Evolutionary conservation across 108 stramenopile species (phyloP), one percentile per base, ranked within the genome.

Genomic region (Cyclostephanos tholiformis): DNA sequence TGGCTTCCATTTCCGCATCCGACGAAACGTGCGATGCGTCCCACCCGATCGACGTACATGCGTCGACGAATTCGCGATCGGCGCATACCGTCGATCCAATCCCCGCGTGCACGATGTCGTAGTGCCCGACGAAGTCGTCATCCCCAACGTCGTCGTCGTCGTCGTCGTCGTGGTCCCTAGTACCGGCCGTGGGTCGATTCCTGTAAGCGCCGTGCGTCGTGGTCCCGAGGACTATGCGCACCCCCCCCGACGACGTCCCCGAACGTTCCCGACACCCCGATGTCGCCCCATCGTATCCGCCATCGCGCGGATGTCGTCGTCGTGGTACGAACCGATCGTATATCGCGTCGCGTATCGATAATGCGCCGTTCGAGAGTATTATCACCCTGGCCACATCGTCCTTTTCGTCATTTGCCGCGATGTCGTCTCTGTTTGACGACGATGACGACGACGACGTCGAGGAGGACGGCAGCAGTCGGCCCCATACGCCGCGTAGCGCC

Each of bases 121-220:
- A 78, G 6, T 38, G 70, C 16, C 25, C 35, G 11, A 12, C 13
- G 14, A 22, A 39, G 49, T 27, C 36, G n/a, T 36, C 53, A 2
- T 2, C 2, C 1, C 23, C 23, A 12, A 12, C 20, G 13, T 49
- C 32, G 14, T 44, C 19, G 51, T 55, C 39, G 9, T 14, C 29
- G 38, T 19, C 57, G 17, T 48, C 20, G 56, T 58, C 39, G 16
- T 17, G n/a, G 39, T 22, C 35, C 39, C 0, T 26, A 23, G 2
- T 25, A 8, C 27, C n/a, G 32, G 4, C 30, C 19, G 59, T 35
- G 59, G 59, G 1, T 38, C 62, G 46, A 32, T 23, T 23, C 38
- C 36, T 71, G 46, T 69, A 68, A 16, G 72, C 77, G 38, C 82
- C 77, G 49, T 82, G 82, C 9, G 82, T 82, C 67, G 82, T 78